Base-by-base conservation (phyloP, 1,284 basidiomycete genomes). In the Apiotrichum siamense region DNA sequence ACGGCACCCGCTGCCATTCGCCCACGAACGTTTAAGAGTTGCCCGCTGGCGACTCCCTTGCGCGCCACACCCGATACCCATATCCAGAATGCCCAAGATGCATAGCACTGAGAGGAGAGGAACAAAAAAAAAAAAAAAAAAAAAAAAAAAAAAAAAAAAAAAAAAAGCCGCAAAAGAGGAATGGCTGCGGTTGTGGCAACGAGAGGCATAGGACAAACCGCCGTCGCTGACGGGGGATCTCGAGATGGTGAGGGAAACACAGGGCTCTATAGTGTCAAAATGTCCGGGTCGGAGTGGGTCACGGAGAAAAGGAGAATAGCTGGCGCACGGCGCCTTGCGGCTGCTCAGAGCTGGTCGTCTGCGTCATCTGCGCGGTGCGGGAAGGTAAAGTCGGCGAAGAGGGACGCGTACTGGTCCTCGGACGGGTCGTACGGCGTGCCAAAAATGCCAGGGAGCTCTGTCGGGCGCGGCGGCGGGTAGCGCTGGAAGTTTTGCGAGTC, bases 401-500 rank as follows among this genome's bases (percentile, higher is more conserved):
- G 44, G 11, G 58, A 52, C n/a, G 60, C 64, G 54, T 71, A 73
- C n/a, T 62, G 66, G 52, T 74, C 72, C 23, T 59, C 55, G 9
- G 61, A 42, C 18, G 59, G 50, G 32, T 70, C 66, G 52, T 72
- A 69, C 21, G 58, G 55, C 41, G 65, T 57, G 17, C 69, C 71
- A 44, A 74, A 69, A 40, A 74, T 67, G n/a, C 73, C 73, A 7
- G 73, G 71, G 12, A 74, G 60, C 54, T 73, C 72, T n/a, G 65
- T 62, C 17, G 73, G 70, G n/a, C 63, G 47, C 0, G 74, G 74
- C 3, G 72, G 70, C 1, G 73, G 69, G 53, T 75, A 75, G 31
- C 71, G 55, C 54, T 75, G 74, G 51, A 75, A 75, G 58, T 75
- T 75, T 57, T 73, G 72, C 23, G 69, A 71, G 51, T 75, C 74